A percentile compares a stretch with the other conserved stretches of the same genome.
phyloP scores from a whole-genome alignment of 345 rosid genomes.

The Populus davidiana region DNA sequence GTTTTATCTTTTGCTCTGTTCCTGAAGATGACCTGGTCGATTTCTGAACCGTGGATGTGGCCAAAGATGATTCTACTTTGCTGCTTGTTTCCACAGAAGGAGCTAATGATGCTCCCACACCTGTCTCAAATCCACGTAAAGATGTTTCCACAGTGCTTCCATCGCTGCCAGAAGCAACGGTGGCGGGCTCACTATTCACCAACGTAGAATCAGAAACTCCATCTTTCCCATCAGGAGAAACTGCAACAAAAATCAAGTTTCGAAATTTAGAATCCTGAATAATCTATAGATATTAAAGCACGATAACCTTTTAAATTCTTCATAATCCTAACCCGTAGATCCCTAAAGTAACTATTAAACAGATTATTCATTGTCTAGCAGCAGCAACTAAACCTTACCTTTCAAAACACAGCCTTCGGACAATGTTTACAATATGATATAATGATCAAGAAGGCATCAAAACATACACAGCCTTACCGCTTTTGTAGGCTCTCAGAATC shows the following conservation, averaged over 20 bases:
- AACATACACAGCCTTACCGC: not conserved
- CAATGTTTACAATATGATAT: too few relatives aligned
- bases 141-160: slow-evolving; percentile 22
- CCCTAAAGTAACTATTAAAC: too few relatives aligned
- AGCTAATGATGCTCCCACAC: slow-evolving; percentile 19
- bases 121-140: not conserved
- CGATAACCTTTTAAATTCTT: too few relatives aligned
- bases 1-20: slow-evolving; percentile 21
- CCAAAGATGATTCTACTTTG: slow-evolving; percentile 18
- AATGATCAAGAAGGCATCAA: too few relatives aligned
- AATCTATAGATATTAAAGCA: too few relatives aligned
- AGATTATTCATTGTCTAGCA: too few relatives aligned
- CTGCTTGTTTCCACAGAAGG: slow-evolving; percentile 22
- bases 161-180: slow-evolving; percentile 17
- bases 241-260: slow-evolving; percentile 30
- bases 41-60: slow-evolving; percentile 29
- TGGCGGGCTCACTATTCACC: slow-evolving; percentile 14
- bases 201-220: slow-evolving; percentile 21
- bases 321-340: too few relatives aligned
- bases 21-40: slow-evolving; percentile 28
- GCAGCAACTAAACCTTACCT: too few relatives aligned
- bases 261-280: not conserved
- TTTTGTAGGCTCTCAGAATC: not conserved
- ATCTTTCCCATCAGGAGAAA: slow-evolving; percentile 23
- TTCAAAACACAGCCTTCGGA: not conserved